Percentiles rank a stretch among this genome's conserved stretches.
Conservation (phyloP, 169 alveolate genomes). For the Cryptosporidium muris region DNA sequence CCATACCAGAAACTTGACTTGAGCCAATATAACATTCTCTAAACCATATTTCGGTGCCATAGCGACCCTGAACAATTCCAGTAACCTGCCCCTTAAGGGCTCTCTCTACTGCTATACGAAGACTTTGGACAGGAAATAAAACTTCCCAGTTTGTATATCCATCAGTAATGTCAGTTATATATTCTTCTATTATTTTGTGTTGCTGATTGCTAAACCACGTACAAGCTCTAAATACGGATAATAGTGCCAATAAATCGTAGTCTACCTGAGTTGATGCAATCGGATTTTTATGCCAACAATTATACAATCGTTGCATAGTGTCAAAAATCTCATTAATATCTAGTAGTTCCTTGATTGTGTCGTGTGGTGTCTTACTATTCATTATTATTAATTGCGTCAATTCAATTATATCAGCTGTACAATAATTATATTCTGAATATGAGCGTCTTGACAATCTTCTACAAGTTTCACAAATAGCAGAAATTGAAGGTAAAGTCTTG, state of each 20-base stretch:
- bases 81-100: slow-evolving; percentile 62
- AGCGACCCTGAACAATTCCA: slow-evolving; percentile 60
- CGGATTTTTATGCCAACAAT: slow-evolving; percentile 48
- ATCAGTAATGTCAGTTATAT: slow-evolving; percentile 53
- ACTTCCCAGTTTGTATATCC: slow-evolving; percentile 70
- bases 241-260: slow-evolving; percentile 44
- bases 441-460: not conserved
- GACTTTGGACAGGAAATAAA: slow-evolving; percentile 34
- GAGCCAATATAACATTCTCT: slow-evolving; percentile 66
- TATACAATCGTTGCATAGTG: slow-evolving; percentile 22
- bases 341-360: slow-evolving; percentile 13
- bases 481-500: not conserved
- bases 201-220: slow-evolving; percentile 24
- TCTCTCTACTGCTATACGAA: slow-evolving; percentile 60
- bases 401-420: slow-evolving; percentile 36
- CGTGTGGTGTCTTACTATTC: slow-evolving; percentile 27
- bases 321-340: slow-evolving; percentile 39
- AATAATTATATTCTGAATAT: slow-evolving; percentile 27
- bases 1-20: slow-evolving; percentile 63
- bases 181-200: slow-evolving; percentile 31
- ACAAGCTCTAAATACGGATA: slow-evolving; percentile 40
- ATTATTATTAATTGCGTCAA: slow-evolving; percentile 22
- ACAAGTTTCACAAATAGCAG: slow-evolving; percentile 12
- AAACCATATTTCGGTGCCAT: slow-evolving; percentile 55
- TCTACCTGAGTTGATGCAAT: slow-evolving; percentile 60